Percentiles rank a stretch among this genome's conserved stretches.
Evolutionary conservation across 2,329 filamentous ascomycete species (phyloP).

Genomic region (Fusarium armeniacum): DNA sequence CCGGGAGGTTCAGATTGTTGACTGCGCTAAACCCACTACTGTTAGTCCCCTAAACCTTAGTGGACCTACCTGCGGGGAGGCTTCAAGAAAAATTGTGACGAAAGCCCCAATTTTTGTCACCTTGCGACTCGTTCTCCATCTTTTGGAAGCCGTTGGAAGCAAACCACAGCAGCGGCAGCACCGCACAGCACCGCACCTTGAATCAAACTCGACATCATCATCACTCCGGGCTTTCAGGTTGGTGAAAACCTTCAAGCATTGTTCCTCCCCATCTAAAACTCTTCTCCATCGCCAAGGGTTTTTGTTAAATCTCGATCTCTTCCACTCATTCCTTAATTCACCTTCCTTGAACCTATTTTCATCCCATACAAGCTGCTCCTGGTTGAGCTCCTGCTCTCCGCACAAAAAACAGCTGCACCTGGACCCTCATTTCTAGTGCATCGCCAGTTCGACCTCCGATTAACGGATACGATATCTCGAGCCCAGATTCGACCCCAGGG

Average conservation of each 20-base stretch:
- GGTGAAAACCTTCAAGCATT: constrained; percentile 28
- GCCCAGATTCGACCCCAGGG: constrained; percentile 37
- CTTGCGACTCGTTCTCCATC: constrained; percentile 40
- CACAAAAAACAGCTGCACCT: constrained; percentile 38
- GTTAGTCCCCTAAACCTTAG: constrained; percentile 35
- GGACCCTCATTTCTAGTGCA: constrained; percentile 43
- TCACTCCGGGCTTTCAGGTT: constrained; percentile 36
- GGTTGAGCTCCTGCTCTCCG: constrained; percentile 42
- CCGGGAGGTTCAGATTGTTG: constrained; percentile 8
- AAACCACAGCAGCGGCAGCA: neutral
- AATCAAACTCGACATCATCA: constrained; percentile 44
- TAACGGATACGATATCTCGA: constrained; percentile 26
- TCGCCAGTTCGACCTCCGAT: constrained; percentile 37
- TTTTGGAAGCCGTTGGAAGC: constrained; percentile 48
- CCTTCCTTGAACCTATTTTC: constrained; percentile 24
- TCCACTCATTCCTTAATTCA: constrained; percentile 26
- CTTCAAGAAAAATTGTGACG: constrained; percentile 54
- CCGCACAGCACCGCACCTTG: constrained; percentile 8
- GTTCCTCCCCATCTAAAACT: constrained; percentile 13
- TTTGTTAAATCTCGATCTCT: constrained; percentile 8
- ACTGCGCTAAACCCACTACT: constrained; percentile 36
- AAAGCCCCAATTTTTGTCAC: constrained; percentile 49
- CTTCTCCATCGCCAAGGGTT: constrained; percentile 2
- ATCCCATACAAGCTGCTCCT: constrained; percentile 33
- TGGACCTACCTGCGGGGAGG: constrained; percentile 44